Percentiles rank a stretch among this genome's conserved stretches.
Evolutionary conservation across 2,329 filamentous ascomycete genomes (phyloP).

Genomic region (Aspergillus flavus): DNA sequence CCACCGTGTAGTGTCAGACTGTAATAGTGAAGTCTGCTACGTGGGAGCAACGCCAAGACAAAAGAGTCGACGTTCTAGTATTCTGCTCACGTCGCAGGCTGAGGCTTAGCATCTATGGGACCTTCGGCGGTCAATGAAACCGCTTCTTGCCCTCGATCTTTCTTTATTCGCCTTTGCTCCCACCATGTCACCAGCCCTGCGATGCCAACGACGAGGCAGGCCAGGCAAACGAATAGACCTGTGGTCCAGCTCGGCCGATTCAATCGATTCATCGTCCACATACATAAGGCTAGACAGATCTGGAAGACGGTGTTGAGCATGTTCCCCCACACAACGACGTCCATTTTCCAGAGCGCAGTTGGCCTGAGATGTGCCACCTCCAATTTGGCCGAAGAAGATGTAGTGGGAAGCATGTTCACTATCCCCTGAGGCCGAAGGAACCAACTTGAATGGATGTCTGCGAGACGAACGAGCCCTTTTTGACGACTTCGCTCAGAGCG

Average conservation of each 20-base stretch:
- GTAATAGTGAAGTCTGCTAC: too few relatives aligned
- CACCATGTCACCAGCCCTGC: neutral
- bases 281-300: constrained; percentile 59
- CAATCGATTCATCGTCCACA: constrained; percentile 16
- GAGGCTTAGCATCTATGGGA: neutral
- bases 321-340: constrained; percentile 78
- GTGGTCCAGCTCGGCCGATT: neutral
- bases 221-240: neutral
- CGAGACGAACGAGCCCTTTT: neutral
- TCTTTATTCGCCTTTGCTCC: neutral
- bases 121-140: neutral
- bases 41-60: too few relatives aligned
- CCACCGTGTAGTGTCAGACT: too few relatives aligned
- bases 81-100: neutral
- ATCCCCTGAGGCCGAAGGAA: neutral
- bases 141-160: neutral
- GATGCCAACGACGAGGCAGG: neutral
- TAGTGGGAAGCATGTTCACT: neutral
- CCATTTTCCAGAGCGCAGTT: constrained; percentile 68
- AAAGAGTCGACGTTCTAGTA: too few relatives aligned
- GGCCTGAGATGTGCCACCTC: neutral
- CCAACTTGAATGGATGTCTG: neutral
- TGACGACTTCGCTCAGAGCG: constrained; percentile 37
- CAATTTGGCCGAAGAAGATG: constrained; percentile 34
- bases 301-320: constrained; percentile 80